phyloP scores from a whole-genome alignment of 2,329 filamentous ascomycete genomes.

The Penicillium sp. region DNA sequence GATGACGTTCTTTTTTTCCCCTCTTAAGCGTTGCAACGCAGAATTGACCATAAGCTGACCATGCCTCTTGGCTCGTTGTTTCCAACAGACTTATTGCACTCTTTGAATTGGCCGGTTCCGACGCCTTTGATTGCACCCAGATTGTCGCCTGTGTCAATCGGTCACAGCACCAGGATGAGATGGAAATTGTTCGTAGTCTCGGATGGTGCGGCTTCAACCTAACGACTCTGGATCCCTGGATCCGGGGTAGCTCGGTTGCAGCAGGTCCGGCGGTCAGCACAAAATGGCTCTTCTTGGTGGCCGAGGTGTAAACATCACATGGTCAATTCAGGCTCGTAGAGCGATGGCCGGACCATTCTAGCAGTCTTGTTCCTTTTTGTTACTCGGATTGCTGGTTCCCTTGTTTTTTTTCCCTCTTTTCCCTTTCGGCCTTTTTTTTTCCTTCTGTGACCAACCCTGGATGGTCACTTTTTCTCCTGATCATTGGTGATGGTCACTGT shows the following conservation, averaged over 20 bases:
- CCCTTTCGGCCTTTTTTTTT: background rate
- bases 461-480: background rate
- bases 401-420: background rate
- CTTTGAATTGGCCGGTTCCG: slow-evolving; percentile 75
- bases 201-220: slow-evolving; percentile 92
- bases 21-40: background rate
- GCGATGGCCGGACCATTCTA: too few relatives aligned
- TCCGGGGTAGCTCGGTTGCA: slow-evolving; percentile 36
- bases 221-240: slow-evolving; percentile 72
- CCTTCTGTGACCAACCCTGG: background rate
- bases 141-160: slow-evolving; percentile 79
- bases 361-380: background rate
- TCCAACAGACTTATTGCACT: slow-evolving; percentile 69
- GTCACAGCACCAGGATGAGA: slow-evolving; percentile 55
- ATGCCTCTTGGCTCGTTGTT: background rate
- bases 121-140: slow-evolving; percentile 64
- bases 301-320: slow-evolving; percentile 60
- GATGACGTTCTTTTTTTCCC: slow-evolving; percentile 30
- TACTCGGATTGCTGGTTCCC: background rate
- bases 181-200: slow-evolving; percentile 67
- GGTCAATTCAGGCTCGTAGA: background rate
- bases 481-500: background rate
- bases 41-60: too few relatives aligned
- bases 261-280: slow-evolving; percentile 61
- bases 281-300: slow-evolving; percentile 79